Base-by-base conservation (phyloP, 1,284 basidiomycete genomes). In the Cryptococcus wingfieldii region DNA sequence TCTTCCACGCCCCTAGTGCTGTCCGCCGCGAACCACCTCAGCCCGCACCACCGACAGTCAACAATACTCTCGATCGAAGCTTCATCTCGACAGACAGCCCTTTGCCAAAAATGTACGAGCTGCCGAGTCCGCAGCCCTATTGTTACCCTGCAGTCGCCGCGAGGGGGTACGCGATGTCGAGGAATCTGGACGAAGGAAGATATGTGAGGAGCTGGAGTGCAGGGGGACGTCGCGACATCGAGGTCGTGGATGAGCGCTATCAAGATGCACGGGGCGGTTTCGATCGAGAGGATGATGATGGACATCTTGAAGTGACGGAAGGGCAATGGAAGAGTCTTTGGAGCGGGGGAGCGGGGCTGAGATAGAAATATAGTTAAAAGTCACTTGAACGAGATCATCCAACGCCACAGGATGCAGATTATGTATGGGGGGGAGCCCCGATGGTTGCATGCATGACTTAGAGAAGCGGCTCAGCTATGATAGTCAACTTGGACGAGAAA, bases 291-390 rank as follows among this genome's bases (percentile, higher is more conserved):
- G 27, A 49, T 8, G 38, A 54, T 28, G 37, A 43, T 4, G 47
- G n/a, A 1, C 7, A 44, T 16, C 49, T 43, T 23, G 54, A 42
- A 18, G 49, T 47, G 31, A 50, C 54, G 19, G 48, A 43, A 37
- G 48, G 38, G 23, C 41, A 55, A 13, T 55, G 54, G 54, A 45
- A 50, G 43, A 53, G 45, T 16, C 39, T 53, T 38, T 53, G 51
- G 51, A 27, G 34, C 31, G 31, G 31, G 31, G 31, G 31, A 34
- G 31, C 31, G 10, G 31, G 31, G 31, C 31, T 34, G 31, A 34
- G 31, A 10, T 34, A 34, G 23, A 2, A 2, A 34, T 34, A 34
- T 34, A 1, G 23, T 34, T 5, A 3, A 8, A 34, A 34, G 31
- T 10, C 7, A 34, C 31, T 10, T 8, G 31, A 34, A 10, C 1